A percentile compares a stretch with the other conserved stretches of the same genome.
Conservation (phyloP, 306 rosid genomes). For the Dryas alaskensis region DNA sequence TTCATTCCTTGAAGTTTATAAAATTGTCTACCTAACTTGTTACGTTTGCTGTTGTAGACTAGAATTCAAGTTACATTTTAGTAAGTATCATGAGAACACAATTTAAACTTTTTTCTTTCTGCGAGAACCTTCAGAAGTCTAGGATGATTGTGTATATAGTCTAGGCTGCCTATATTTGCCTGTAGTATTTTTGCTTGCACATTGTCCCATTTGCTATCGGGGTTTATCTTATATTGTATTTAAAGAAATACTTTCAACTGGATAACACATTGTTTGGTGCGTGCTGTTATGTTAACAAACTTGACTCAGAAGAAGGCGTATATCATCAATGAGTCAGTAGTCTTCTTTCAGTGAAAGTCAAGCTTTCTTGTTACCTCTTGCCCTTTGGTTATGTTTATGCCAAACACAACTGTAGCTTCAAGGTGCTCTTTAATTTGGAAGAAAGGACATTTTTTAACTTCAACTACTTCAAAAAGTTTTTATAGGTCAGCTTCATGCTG, state of each 20-base stretch:
- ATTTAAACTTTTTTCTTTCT: background rate
- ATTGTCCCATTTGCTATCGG: background rate
- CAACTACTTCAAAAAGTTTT: background rate
- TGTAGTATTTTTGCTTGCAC: background rate
- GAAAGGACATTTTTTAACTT: background rate
- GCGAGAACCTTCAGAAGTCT: background rate
- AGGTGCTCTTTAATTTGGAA: background rate
- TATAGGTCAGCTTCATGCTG: background rate
- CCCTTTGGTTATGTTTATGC: background rate
- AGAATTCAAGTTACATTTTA: conserved; percentile 3
- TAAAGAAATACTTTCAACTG: background rate
- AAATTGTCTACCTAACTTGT: background rate
- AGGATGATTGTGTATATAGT: background rate
- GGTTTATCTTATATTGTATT: background rate
- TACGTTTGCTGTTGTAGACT: background rate
- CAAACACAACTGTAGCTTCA: background rate
- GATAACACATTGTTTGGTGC: background rate
- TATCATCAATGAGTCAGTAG: background rate
- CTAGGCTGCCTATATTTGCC: background rate
- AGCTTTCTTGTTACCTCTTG: background rate
- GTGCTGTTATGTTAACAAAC: background rate
- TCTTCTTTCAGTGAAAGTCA: background rate
- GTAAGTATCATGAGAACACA: background rate
- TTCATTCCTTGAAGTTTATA: background rate
- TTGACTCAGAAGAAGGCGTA: background rate